These are phyloP conservation scores for Penicillium pancosmium DNA, from an alignment of 495 filamentous ascomycete species.

Conservation along the genomic window DNA sequence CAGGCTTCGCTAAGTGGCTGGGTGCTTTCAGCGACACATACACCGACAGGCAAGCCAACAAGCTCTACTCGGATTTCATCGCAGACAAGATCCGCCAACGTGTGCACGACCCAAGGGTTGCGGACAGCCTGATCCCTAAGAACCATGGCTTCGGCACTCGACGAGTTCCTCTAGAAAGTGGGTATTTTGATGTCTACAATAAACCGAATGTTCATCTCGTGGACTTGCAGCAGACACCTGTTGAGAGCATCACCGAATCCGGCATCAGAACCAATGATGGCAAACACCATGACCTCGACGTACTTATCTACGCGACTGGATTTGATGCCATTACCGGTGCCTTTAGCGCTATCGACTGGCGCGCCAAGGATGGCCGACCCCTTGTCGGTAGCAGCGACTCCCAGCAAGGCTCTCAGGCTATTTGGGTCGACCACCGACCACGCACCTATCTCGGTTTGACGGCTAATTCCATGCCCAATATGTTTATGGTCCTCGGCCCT, in stretches of 20 bases:
- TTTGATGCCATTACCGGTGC: slow-evolving; percentile 40
- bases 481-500: slow-evolving; percentile 40
- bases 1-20: slow-evolving; percentile 33
- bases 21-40: slow-evolving; percentile 35
- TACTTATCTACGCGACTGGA: slow-evolving; percentile 40
- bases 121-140: slow-evolving; percentile 34
- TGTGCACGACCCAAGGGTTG: slow-evolving; percentile 29
- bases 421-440: slow-evolving; percentile 28
- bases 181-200: slow-evolving; percentile 43
- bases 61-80: slow-evolving; percentile 32
- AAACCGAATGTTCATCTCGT: slow-evolving; percentile 37
- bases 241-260: slow-evolving; percentile 22
- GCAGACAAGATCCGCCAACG: slow-evolving; percentile 30
- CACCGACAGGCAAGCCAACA: slow-evolving; percentile 27
- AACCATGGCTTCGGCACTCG: slow-evolving; percentile 33
- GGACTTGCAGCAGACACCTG: slow-evolving; percentile 30
- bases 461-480: slow-evolving; percentile 34
- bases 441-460: slow-evolving; percentile 33
- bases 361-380: slow-evolving; percentile 20
- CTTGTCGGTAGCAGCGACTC: slow-evolving; percentile 22
- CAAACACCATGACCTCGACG: slow-evolving; percentile 40
- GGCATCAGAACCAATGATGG: slow-evolving; percentile 42
- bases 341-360: slow-evolving; percentile 34
- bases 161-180: slow-evolving; percentile 32
- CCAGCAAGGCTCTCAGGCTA: slow-evolving; percentile 14